phyloP scores from a whole-genome alignment of 164 flowering plant genomes.

The Santalum album region DNA sequence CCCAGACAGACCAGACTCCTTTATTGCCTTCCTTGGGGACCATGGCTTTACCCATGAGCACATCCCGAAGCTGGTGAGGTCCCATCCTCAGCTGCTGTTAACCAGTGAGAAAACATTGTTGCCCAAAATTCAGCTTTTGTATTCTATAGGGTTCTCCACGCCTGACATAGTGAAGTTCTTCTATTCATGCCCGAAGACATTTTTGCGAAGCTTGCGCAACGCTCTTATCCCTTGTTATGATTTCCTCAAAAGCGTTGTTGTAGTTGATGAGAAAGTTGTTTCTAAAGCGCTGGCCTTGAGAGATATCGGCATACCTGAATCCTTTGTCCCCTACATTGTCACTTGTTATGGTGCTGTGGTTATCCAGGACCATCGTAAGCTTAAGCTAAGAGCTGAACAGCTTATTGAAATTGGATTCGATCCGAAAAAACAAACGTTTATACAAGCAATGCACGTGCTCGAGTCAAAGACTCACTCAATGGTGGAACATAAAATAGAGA shows the following conservation, averaged over 20 bases:
- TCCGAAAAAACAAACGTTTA: neutral
- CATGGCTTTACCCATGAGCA: constrained; percentile 4
- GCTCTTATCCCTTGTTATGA: neutral
- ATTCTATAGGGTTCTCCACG: constrained; percentile 3
- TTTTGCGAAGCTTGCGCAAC: neutral
- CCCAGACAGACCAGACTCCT: constrained; percentile 1
- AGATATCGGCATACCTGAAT: constrained; percentile 1
- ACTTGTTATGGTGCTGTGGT: neutral
- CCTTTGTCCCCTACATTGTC: too few species aligned
- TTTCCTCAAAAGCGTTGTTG: constrained; percentile 1
- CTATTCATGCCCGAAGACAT: neutral
- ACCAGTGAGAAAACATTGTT: neutral
- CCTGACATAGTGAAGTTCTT: neutral
- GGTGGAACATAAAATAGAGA: neutral
- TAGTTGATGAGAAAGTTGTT: neutral
- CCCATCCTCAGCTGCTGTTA: neutral
- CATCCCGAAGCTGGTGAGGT: constrained; percentile 1
- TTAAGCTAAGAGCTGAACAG: neutral
- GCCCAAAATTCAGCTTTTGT: constrained; percentile 9
- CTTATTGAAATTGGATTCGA: neutral
- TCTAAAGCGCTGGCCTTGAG: constrained; percentile 1
- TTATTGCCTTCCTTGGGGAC: constrained; percentile 2
- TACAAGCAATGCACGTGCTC: neutral
- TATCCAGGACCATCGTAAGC: neutral
- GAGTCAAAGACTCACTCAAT: too few species aligned